Base-by-base conservation (phyloP, 1,284 basidiomycete species). In the Inonotus hispidus region DNA sequence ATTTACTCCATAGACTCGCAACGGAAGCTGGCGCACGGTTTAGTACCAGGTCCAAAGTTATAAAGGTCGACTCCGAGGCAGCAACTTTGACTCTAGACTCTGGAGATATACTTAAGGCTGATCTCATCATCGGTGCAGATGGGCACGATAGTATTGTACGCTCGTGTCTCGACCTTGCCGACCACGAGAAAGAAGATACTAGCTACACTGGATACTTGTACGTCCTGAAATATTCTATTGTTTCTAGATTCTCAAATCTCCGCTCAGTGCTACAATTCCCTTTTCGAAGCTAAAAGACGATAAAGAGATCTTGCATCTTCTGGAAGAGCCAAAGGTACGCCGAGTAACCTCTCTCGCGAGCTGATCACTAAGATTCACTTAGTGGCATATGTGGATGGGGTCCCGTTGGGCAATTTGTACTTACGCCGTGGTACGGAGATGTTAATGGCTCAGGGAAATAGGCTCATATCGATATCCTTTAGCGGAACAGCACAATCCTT, bases 51-150 rank as follows among this genome's bases (percentile, higher is more conserved):
- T 68, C 73, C 5, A 70, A 69, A 38, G 77, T 79, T 1, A 69
- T 71, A 0, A 68, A 71, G 0, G 68, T 84, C 21, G 58, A 65
- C 71, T 7, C 69, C 71, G 38, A 64, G 65, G 53, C 67, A 64
- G 46, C 75, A 63, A 57, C 57, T 25, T 69, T 81, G 23, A 75
- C 66, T 0, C 70, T 86, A 13, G 71, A 73, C 8, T 74, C 74
- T 4, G 83, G 85, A 7, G 75, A 78, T 56, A 70, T 69, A n/a
- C 57, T 85, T 43, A 62, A 67, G 1, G 83, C 76, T 6, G 81
- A 88, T 66, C 75, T 87, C n/a, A 75, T 88, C 57, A 71, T 89
- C 35, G 86, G 84, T n/a, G 84, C 86, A 0, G 87, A 87, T 65
- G 87, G 87, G 4, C 70, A 71, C 11, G 64, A 65, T 50, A 79